Evolutionary conservation across 1,284 basidiomycete species (phyloP), one percentile per base, ranked within the genome.

Genomic region (Apiotrichum gracile): DNA sequence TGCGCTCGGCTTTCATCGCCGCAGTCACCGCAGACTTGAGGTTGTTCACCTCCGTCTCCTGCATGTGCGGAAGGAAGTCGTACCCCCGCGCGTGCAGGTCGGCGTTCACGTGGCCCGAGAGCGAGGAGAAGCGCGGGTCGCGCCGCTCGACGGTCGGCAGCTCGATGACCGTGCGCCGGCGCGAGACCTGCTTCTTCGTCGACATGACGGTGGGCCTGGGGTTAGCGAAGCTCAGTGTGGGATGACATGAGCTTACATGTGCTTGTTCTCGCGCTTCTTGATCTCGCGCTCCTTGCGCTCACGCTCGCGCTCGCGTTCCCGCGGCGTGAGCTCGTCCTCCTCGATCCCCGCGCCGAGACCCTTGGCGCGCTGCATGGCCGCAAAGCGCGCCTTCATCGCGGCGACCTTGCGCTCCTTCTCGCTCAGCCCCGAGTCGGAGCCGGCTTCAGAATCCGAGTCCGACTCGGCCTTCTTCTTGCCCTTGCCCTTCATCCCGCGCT

Each of bases 91-190:
- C 79, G 69, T 91, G 94, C 25, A 85, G 82, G 49, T 84, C 77
- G 0, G 80, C 65, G 42, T 86, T 83, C 61, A 86, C 83, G 54
- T 83, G 78, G n/a, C 90, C 73, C 2, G 78, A 80, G 13, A 89
- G 74, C 13, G 84, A 80, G 26, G 88, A 79, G 76, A 97, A 97
- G 42, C 93, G 84, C 3, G 94, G 93, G 75, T 97, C 93, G 38
- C 93, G 84, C 12, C 85, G 75, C 69, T 85, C 89, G 33, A 79
- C 70, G 58, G 83, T 82, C 41, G 81, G 78, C 5, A 83, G 80
- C 57, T 91, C 87, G 8, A 93, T 81, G 2, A 90, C 85, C n/a
- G 78, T 78, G 50, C 91, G 79, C 51, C 80, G 80, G 14, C 93
- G 83, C 4, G 87, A 83, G 2, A 96, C 90, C 1, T 91, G 90